Percentiles rank a stretch among this genome's conserved stretches.
phyloP scores from a whole-genome alignment of 768 basidiomycete genomes.

The Naematelia encephala region DNA sequence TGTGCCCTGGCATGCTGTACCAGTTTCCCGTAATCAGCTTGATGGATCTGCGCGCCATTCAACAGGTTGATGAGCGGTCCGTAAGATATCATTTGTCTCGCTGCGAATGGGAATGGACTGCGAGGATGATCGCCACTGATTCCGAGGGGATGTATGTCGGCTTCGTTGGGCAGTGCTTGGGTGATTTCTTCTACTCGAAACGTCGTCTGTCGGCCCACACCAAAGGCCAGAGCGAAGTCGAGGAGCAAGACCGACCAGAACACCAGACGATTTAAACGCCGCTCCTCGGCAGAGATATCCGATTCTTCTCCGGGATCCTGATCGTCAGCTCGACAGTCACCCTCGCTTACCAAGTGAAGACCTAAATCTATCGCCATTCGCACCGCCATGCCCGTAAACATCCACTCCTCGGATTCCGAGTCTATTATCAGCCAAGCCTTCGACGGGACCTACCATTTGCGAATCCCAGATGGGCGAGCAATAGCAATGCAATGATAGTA shows the following conservation, averaged over 20 bases:
- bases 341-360: conserved; percentile 10
- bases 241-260: conserved; percentile 15
- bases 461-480: conserved; percentile 12
- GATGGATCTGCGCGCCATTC: conserved; percentile 8
- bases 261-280: conserved; percentile 1
- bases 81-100: conserved; percentile 25
- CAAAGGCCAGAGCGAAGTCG: conserved; percentile 13
- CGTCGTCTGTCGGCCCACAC: conserved; percentile 7
- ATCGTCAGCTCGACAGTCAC: background rate
- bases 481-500: conserved; percentile 9
- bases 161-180: conserved; percentile 4
- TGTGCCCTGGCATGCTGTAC: conserved; percentile 3
- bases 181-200: conserved; percentile 16
- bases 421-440: conserved; percentile 3
- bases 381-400: conserved; percentile 13
- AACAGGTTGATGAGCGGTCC: conserved; percentile 30
- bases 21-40: background rate
- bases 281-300: conserved; percentile 3
- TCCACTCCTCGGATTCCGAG: conserved; percentile 16
- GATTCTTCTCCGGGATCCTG: conserved; percentile 1
- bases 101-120: conserved; percentile 26
- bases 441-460: background rate
- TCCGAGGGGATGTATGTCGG: conserved; percentile 5
- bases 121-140: background rate
- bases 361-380: conserved; percentile 24